Conservation (phyloP, 208 protist species). For the Acanthamoeba sp. region DNA sequence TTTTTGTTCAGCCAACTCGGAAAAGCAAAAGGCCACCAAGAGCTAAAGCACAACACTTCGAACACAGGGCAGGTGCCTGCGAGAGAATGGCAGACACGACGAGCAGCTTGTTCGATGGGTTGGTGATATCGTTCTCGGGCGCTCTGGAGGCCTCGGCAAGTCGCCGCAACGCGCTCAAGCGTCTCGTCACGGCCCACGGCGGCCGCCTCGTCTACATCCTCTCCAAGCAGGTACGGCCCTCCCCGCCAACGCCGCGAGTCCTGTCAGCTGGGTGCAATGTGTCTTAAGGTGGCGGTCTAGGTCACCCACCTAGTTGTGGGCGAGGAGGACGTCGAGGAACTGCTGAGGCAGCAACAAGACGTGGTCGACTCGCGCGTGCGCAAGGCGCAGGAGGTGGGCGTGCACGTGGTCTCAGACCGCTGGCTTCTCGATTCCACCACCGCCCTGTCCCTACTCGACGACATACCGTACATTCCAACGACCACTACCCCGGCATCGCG, state of each 20-base stretch:
- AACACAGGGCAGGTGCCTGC: no score
- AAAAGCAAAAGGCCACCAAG: no score
- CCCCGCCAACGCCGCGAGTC: not conserved
- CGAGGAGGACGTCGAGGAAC: not conserved
- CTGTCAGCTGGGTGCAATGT: not conserved
- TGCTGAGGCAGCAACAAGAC: not conserved
- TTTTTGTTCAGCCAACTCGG: no score
- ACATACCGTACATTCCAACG: conserved; percentile 11
- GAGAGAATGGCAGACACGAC: not conserved
- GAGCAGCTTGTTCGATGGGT: not conserved
- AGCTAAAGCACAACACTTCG: no score
- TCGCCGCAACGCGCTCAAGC: not conserved
- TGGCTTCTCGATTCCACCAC: not conserved
- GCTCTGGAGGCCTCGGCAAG: not conserved
- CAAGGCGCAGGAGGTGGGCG: not conserved
- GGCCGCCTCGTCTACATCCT: conserved; percentile 6
- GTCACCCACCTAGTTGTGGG: not conserved
- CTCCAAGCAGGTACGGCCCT: not conserved
- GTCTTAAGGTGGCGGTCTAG: not conserved
- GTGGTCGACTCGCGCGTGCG: conserved; percentile 1
- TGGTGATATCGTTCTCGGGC: not conserved
- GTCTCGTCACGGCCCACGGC: not conserved
- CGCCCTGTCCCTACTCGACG: not conserved
- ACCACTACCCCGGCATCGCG: no score
- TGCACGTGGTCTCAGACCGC: not conserved